These are phyloP conservation scores for Aristolochia contorta DNA, from an alignment of 164 flowering plant species.

Conservation along the genomic window DNA sequence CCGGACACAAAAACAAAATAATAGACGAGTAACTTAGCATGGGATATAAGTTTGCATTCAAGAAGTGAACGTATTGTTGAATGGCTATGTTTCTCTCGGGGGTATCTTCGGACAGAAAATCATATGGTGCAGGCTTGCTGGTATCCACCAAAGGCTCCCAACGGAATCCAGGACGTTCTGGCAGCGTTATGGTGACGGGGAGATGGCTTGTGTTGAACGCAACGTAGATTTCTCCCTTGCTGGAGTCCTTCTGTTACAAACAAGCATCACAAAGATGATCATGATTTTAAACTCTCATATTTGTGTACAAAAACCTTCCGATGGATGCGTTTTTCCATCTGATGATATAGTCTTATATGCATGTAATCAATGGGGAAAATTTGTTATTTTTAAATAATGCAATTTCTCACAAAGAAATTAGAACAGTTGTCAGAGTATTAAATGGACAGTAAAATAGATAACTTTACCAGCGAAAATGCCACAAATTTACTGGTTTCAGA, in stretches of 20 bases:
- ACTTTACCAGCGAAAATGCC: constrained; percentile 67
- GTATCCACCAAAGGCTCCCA: constrained; percentile 96
- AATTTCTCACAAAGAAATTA: too few relatives aligned
- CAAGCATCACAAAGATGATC: not conserved
- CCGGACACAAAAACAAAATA: constrained; percentile 46
- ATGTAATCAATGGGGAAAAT: too few relatives aligned
- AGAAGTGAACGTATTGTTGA: constrained; percentile 66
- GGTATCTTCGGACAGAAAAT: constrained; percentile 54
- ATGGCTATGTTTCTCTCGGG: constrained; percentile 45
- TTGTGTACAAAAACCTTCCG: too few relatives aligned
- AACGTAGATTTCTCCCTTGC: constrained; percentile 59
- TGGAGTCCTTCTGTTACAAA: constrained; percentile 49
- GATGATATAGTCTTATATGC: too few relatives aligned
- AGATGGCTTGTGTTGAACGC: constrained; percentile 82
- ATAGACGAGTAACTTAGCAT: constrained; percentile 94
- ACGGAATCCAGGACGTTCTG: constrained; percentile 72
- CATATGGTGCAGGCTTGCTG: constrained; percentile 71
- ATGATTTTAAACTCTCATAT: too few relatives aligned
- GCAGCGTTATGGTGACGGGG: constrained; percentile 48
- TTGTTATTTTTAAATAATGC: too few relatives aligned
- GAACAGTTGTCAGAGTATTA: too few relatives aligned
- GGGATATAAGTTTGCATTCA: constrained; percentile 64
- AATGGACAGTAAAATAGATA: not conserved
- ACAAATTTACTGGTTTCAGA: constrained; percentile 81
- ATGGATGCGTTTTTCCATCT: too few relatives aligned